Evolutionary conservation across 768 basidiomycete species (phyloP), one percentile per base, ranked within the genome.

Genomic region (Pilatotrama ljubarskyi): DNA sequence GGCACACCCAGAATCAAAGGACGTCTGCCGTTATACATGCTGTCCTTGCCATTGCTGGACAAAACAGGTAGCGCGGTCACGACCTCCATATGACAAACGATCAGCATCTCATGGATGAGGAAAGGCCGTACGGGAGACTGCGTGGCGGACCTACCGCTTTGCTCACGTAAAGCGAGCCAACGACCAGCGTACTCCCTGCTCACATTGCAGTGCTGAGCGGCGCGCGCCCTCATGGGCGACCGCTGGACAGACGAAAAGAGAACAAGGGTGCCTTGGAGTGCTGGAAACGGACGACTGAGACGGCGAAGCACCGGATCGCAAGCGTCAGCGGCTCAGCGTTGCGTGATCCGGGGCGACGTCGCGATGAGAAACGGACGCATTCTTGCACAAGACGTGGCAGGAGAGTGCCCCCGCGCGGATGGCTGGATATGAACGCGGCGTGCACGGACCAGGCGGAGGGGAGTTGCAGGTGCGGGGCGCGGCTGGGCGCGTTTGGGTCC

Each of bases 291-390:
- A 46, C 26, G 47, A 24, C 58, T 48, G 61, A 46, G 61, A 58
- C 41, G 56, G 40, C 15, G 61, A 63, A 58, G 61, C 61, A 63
- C 61, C 61, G 61, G 61, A 57, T 57, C 61, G 55, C 43, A 47
- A 36, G 61, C 61, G 61, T 55, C 61, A 55, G 61, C 51, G 55
- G 55, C 55, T 42, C 49, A 25, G 46, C 38, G 25, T 37, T 17
- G 37, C 53, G 9, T 55, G 61, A 58, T 50, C 61, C 56, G 56
- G 51, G n/a, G 42, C 51, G 25, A 37, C 41, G 47, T 38, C 35
- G 54, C 54, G 61, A 58, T 54, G 57, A 40, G 20, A 35, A 29
- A 25, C 56, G 41, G 44, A 22, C 32, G 25, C 47, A 40, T 49
- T 49, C 46, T 41, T 47, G 20, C 53, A 54, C 44, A 38, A 35